Percentiles rank a stretch among this genome's conserved stretches.
Conservation (phyloP, 169 alveolate genomes). For the Plasmodium gallinaceum region DNA sequence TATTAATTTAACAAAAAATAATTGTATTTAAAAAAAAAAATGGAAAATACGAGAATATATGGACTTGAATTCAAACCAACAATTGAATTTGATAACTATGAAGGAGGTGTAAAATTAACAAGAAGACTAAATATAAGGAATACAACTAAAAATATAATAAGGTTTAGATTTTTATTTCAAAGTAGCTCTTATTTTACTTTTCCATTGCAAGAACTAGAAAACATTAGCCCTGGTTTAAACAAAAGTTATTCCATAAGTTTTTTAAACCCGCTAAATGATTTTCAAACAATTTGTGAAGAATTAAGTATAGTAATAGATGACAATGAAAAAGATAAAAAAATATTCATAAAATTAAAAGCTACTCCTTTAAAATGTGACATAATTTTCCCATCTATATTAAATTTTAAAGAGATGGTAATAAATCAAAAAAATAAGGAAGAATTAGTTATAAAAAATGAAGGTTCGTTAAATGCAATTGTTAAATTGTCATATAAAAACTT, state of each 20-base stretch:
- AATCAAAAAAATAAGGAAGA: slow-evolving; percentile 66
- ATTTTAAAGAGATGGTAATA: slow-evolving; percentile 68
- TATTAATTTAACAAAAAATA: background rate
- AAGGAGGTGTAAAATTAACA: slow-evolving; percentile 67
- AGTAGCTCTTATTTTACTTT: slow-evolving; percentile 62
- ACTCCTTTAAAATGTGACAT: slow-evolving; percentile 73
- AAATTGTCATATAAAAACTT: slow-evolving; percentile 53
- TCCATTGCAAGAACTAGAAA: slow-evolving; percentile 76
- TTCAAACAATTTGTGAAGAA: slow-evolving; percentile 44
- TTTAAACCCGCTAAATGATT: slow-evolving; percentile 61
- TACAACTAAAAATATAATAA: slow-evolving; percentile 54
- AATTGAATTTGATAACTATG: slow-evolving; percentile 65
- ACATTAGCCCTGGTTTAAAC: slow-evolving; percentile 67
- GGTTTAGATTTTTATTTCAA: slow-evolving; percentile 66
- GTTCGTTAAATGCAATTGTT: slow-evolving; percentile 40
- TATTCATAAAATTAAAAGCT: slow-evolving; percentile 49
- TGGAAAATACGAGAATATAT: slow-evolving; percentile 52
- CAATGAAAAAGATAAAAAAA: slow-evolving; percentile 38
- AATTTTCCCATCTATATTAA: slow-evolving; percentile 35
- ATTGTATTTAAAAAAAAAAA: slow-evolving; percentile 6
- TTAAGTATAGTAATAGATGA: slow-evolving; percentile 57
- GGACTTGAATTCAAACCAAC: slow-evolving; percentile 48
- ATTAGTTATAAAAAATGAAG: slow-evolving; percentile 39
- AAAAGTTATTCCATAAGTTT: slow-evolving; percentile 55
- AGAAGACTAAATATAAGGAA: slow-evolving; percentile 55